phyloP scores from a whole-genome alignment of 441 rosid species.

The Adansonia grandidieri region DNA sequence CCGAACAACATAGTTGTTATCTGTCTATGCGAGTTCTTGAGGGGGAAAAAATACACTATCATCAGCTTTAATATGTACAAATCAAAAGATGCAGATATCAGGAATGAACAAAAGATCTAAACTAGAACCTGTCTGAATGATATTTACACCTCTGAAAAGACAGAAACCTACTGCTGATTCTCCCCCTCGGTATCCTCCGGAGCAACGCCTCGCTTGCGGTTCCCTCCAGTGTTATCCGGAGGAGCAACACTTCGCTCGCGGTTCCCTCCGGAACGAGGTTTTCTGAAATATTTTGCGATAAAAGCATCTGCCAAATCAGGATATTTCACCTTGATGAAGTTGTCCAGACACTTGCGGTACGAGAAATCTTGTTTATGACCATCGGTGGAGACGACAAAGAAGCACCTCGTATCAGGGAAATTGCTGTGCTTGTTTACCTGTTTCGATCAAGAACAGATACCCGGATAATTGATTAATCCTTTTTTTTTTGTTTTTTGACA shows the following conservation, averaged over 20 bases:
- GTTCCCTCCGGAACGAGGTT: slow-evolving; percentile 22
- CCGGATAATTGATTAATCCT: slow-evolving; percentile 7
- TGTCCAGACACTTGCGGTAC: slow-evolving; percentile 72
- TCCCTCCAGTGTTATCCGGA: slow-evolving; percentile 19
- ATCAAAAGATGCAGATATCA: neutral
- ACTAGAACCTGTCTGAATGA: neutral
- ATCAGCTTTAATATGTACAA: slow-evolving; percentile 13
- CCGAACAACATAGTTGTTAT: neutral
- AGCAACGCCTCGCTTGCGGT: slow-evolving; percentile 16
- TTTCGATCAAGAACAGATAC: slow-evolving; percentile 21
- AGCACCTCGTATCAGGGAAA: slow-evolving; percentile 70
- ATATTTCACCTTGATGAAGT: slow-evolving; percentile 57
- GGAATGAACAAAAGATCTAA: slow-evolving; percentile 15
- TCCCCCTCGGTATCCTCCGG: slow-evolving; percentile 17
- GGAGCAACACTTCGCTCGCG: slow-evolving; percentile 19
- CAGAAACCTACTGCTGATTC: neutral
- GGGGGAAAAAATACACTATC: slow-evolving; percentile 10
- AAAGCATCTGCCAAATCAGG: slow-evolving; percentile 70
- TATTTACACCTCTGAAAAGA: slow-evolving; percentile 1
- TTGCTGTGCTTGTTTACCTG: slow-evolving; percentile 73
- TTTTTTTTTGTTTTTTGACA: neutral
- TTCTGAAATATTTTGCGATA: slow-evolving; percentile 59
- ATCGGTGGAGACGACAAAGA: slow-evolving; percentile 69
- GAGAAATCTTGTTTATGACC: slow-evolving; percentile 79
- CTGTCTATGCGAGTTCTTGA: neutral